Evolutionary conservation across 495 filamentous ascomycete species (phyloP), one percentile per base, ranked within the genome.

Genomic region (Aspergillus avenaceus): DNA sequence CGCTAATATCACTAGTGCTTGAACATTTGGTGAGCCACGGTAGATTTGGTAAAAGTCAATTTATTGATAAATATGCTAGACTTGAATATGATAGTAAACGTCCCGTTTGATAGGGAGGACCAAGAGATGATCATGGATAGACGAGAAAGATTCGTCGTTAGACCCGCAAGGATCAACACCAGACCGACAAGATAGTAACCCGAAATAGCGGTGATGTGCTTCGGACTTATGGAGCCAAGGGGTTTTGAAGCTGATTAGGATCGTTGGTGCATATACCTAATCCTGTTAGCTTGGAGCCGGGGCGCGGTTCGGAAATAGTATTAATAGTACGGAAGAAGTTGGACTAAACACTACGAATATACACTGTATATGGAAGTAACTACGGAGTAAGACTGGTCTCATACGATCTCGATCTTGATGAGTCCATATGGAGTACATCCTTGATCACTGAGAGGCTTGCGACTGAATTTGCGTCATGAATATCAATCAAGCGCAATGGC

Each of bases 181-280:
- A 21, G 16, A n/a, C n/a, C 2, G 34, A 8, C 16, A 18, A 19
- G 4, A 6, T 36, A 18, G 18, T 38, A 19, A 19, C 34, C 34
- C 5, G 34, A 38, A 38, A 21, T 38, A 11, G 34, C 12, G 16
- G 16, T 38, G 21, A 18, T 38, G 34, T 16, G 3, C 16, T 28
- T 4, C 5, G n/a, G 9, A 16, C n/a, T 28, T 43, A 19, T 6
- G 14, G 42, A 25, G 8, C 23, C 41, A 29, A 45, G 21, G n/a
- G n/a, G n/a, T n/a, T n/a, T 36, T 40, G 22, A 7, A 21, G 31
- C 8, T 53, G 43, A 53, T 53, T 53, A 29, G 27, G 51, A 53
- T 53, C 37, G 51, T 36, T 48, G 51, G 27, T 21, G 14, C 11
- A 32, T 8, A 53, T 53, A 37, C 51, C 51, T 45, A 37, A 53